These are phyloP conservation scores for Aureobasidium mangrovei DNA, from an alignment of 2,329 filamentous ascomycete species.

Conservation along the genomic window DNA sequence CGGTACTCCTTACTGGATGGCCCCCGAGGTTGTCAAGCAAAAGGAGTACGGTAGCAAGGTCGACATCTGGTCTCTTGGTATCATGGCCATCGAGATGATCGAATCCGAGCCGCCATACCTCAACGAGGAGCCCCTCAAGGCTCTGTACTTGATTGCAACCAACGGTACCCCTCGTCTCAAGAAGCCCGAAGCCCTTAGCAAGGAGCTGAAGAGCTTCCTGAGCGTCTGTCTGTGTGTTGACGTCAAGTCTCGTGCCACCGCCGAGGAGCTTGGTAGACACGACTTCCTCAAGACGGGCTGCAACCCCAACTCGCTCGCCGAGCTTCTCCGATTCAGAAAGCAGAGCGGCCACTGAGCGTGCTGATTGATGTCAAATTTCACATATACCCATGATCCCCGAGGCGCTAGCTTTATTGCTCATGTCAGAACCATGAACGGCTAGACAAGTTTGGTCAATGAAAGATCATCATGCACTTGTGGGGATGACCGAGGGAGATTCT, in stretches of 20 bases:
- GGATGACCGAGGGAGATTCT: neutral
- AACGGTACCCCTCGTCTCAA: conserved; percentile 95
- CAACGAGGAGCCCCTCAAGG: conserved; percentile 95
- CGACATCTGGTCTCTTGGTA: conserved; percentile 96
- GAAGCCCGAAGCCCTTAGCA: conserved; percentile 96
- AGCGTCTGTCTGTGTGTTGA: conserved; percentile 95
- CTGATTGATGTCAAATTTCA: neutral
- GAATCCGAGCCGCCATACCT: conserved; percentile 96
- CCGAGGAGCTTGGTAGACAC: conserved; percentile 78
- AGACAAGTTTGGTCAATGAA: too few relatives aligned
- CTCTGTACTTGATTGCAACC: conserved; percentile 92
- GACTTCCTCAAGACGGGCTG: conserved; percentile 94
- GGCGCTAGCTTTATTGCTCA: neutral
- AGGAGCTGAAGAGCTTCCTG: conserved; percentile 95
- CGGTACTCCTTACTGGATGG: conserved; percentile 99
- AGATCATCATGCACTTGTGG: neutral
- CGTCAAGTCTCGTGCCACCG: conserved; percentile 86
- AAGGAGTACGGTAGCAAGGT: conserved; percentile 98
- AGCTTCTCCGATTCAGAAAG: conserved; percentile 76
- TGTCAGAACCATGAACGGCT: neutral
- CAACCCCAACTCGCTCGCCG: conserved; percentile 69
- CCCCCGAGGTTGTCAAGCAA: conserved; percentile 96
- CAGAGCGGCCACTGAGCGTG: conserved; percentile 14
- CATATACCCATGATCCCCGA: conserved; percentile 9
- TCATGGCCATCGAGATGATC: conserved; percentile 99